phyloP scores from a whole-genome alignment of 2,329 filamentous ascomycete genomes.

The Talaromyces piceae region DNA sequence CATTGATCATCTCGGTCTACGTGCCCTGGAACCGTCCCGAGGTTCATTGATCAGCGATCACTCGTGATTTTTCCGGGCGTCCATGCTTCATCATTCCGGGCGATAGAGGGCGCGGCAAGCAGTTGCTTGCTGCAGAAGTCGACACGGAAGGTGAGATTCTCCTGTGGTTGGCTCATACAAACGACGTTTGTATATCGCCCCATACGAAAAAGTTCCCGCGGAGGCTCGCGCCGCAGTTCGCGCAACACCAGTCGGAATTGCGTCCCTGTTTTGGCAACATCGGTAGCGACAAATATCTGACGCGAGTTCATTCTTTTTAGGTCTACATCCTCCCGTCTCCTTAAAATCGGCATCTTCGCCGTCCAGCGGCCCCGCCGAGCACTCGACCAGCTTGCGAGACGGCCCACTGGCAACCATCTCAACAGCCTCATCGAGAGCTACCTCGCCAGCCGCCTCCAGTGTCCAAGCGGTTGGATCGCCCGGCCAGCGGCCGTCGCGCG shows the following conservation, averaged over 20 bases:
- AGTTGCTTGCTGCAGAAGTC: slow-evolving; percentile 41
- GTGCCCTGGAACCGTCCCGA: slow-evolving; percentile 15
- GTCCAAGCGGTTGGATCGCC: slow-evolving; percentile 28
- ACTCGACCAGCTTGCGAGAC: slow-evolving; percentile 20
- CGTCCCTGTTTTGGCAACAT: not conserved
- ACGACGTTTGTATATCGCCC: not conserved
- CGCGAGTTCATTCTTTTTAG: slow-evolving; percentile 18
- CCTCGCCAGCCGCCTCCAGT: slow-evolving; percentile 31
- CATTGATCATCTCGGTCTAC: slow-evolving; percentile 16
- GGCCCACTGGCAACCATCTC: slow-evolving; percentile 23
- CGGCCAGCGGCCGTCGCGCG: slow-evolving; percentile 18
- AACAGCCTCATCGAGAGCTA: slow-evolving; percentile 25
- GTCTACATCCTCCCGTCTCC: slow-evolving; percentile 31
- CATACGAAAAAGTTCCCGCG: not conserved
- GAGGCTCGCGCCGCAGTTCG: not conserved
- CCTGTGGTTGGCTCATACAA: not conserved
- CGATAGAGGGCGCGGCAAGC: slow-evolving; percentile 40
- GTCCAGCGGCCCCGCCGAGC: slow-evolving; percentile 23
- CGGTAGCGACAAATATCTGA: not conserved
- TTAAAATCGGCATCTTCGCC: slow-evolving; percentile 27
- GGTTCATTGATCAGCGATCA: slow-evolving; percentile 16
- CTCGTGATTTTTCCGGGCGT: slow-evolving; percentile 22
- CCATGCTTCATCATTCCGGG: slow-evolving; percentile 41
- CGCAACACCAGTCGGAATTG: not conserved
- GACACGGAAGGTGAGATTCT: slow-evolving; percentile 38